phyloP scores from a whole-genome alignment of 2,329 filamentous ascomycete genomes.

The Diaporthe ilicicola region DNA sequence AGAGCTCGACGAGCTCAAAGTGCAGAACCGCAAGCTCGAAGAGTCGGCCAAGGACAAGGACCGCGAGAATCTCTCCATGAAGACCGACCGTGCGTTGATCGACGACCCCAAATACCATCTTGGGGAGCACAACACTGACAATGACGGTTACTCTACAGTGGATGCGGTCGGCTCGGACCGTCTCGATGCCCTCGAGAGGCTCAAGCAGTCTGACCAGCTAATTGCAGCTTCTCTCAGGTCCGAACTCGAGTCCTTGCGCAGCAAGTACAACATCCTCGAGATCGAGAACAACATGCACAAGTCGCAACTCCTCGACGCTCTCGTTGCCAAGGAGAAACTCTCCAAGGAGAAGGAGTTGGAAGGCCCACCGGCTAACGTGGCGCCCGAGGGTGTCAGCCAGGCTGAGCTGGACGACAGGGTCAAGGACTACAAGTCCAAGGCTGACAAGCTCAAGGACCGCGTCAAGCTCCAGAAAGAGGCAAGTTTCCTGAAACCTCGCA shows the following conservation, averaged over 20 bases:
- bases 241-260: constrained; percentile 65
- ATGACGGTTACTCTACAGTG: constrained; percentile 49
- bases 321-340: constrained; percentile 68
- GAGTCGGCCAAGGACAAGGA: constrained; percentile 60
- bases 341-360: constrained; percentile 60
- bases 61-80: constrained; percentile 62
- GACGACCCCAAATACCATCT: constrained; percentile 21
- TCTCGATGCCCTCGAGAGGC: constrained; percentile 61
- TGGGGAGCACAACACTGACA: constrained; percentile 18
- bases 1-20: constrained; percentile 58
- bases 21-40: constrained; percentile 54
- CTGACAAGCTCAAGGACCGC: constrained; percentile 64
- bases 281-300: constrained; percentile 66
- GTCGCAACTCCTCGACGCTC: constrained; percentile 66
- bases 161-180: constrained; percentile 63
- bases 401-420: constrained; percentile 45
- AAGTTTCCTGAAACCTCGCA: constrained; percentile 43
- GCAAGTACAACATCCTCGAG: constrained; percentile 56
- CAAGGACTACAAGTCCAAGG: constrained; percentile 58
- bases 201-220: constrained; percentile 67
- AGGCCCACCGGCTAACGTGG: constrained; percentile 44
- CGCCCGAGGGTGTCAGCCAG: constrained; percentile 41
- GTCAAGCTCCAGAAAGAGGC: constrained; percentile 68
- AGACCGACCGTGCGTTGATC: constrained; percentile 58
- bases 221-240: constrained; percentile 65